These are phyloP conservation scores for Barnettozyma californica DNA, from an alignment of 805 yeast species.

Conservation along the genomic window DNA sequence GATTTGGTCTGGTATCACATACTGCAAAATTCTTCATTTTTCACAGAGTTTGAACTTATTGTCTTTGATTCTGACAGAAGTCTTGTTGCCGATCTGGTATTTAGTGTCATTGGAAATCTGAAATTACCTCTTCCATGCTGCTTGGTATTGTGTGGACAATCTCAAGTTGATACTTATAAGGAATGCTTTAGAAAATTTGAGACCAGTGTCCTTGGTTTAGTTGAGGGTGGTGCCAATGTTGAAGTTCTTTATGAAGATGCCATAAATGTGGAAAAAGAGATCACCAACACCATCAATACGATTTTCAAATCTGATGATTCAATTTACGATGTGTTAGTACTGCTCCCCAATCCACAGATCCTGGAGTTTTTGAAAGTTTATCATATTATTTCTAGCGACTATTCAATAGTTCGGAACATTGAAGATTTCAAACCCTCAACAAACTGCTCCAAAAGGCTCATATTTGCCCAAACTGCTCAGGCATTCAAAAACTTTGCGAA, in stretches of 20 bases:
- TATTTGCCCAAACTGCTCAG: constrained; percentile 1
- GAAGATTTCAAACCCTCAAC: constrained; percentile 1
- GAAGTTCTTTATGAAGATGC: constrained; percentile 97
- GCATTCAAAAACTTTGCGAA: background rate
- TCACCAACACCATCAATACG: constrained; percentile 47
- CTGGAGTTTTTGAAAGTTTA: background rate
- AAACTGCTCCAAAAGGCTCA: background rate
- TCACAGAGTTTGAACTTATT: background rate
- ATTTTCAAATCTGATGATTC: background rate
- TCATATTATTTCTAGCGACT: background rate
- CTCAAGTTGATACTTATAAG: background rate
- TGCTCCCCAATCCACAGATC: background rate
- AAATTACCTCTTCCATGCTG: background rate
- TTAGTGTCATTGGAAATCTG: constrained; percentile 1
- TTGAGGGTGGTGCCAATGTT: constrained; percentile 56
- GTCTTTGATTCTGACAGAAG: constrained; percentile 5
- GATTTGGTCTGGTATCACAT: constrained; percentile 4
- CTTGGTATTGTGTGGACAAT: background rate
- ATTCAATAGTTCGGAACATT: constrained; percentile 1
- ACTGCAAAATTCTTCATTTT: background rate
- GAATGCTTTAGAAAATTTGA: background rate
- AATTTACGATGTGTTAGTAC: background rate
- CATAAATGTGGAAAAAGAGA: constrained; percentile 84
- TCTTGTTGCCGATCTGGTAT: constrained; percentile 2
- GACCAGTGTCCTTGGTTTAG: background rate